A percentile compares a stretch with the other conserved stretches of the same genome.
Evolutionary conservation across 1,284 basidiomycete genomes (phyloP).

Genomic region (Wallemia ichthyophaga): DNA sequence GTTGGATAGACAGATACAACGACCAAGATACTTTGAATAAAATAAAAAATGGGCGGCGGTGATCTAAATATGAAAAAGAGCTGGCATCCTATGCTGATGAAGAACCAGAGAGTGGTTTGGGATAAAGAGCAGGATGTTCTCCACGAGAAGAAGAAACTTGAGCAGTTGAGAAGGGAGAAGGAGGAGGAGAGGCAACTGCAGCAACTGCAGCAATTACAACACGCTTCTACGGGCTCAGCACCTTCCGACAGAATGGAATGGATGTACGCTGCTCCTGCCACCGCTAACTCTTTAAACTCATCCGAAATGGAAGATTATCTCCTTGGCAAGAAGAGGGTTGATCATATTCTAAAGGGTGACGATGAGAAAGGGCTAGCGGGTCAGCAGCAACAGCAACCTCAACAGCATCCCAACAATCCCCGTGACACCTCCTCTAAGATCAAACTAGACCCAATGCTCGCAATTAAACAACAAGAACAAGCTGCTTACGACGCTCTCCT

Average conservation of each 20-base stretch:
- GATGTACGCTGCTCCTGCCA: constrained; percentile 92
- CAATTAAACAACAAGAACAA: constrained; percentile 94
- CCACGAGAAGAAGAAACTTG: constrained; percentile 92
- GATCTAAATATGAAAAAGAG: constrained; percentile 93
- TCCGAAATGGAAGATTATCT: constrained; percentile 90
- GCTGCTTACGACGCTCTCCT: constrained; percentile 64
- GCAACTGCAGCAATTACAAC: constrained; percentile 76
- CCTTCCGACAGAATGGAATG: constrained; percentile 79
- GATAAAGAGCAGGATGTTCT: constrained; percentile 87
- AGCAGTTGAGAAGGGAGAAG: constrained; percentile 82
- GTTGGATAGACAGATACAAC: too few species aligned
- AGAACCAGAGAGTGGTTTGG: constrained; percentile 98
- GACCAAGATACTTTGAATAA: constrained; percentile 2
- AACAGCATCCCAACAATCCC: constrained; percentile 4
- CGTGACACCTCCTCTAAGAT: constrained; percentile 78
- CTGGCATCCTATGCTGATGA: constrained; percentile 91
- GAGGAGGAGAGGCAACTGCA: constrained; percentile 91
- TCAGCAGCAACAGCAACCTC: not conserved
- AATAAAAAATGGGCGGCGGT: constrained; percentile 53
- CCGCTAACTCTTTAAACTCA: constrained; percentile 44
- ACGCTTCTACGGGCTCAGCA: constrained; percentile 79
- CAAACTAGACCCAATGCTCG: constrained; percentile 76
- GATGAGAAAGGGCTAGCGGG: constrained; percentile 50
- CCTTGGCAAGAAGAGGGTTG: constrained; percentile 91
- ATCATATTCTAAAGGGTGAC: constrained; percentile 57